Base-by-base conservation (phyloP, 345 rosid species). In the Hevea brasiliensis region DNA sequence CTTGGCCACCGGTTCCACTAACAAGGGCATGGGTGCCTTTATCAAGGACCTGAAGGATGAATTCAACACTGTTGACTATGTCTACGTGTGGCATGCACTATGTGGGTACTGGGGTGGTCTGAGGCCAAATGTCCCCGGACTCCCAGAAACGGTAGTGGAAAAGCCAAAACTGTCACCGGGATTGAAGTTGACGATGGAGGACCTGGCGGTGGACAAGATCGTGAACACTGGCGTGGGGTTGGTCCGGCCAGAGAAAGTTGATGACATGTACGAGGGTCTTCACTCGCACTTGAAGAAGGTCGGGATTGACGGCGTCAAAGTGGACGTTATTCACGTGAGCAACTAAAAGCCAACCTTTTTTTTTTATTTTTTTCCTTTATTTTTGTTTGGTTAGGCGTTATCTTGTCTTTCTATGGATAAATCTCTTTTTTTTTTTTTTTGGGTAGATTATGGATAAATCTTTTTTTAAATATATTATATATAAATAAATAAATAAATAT, bases 51-150 rank as follows among this genome's bases (percentile, higher is more conserved):
- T 95, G 0, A 92, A 92, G 75, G 89, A 85, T n/a, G 89, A 95
- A 67, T 95, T 92, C 79, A 79, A 68, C 41, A 87, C 82, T 59
- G 88, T 95, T 0, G 97, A 95, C 12, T 90, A 84, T 74, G 90
- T 95, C 26, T 95, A 92, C 69, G 97, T 92, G 2, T 92, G 99
- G 99, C 99, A 95, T 74, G 97, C 99, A 2, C 84, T 95, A 6
- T 89, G 97, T 32, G 99, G 99, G 4, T 95, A 95, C 68, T 95
- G 98, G 99, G 99, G 99, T 62, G 99, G 98, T 53, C 71, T 92
- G 3, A 81, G 97, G 62, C 99, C 98, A 6, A 76, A 76, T 5
- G 90, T 84, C 11, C 94, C 94, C 5, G 89, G 89, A 0, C 75
- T 95, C 45, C 97, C 96, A 0, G 84, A 79, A n/a, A 27, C 85